Evolutionary conservation across 768 basidiomycete species (phyloP), one percentile per base, ranked within the genome.

Genomic region (Psilocybe sp.): DNA sequence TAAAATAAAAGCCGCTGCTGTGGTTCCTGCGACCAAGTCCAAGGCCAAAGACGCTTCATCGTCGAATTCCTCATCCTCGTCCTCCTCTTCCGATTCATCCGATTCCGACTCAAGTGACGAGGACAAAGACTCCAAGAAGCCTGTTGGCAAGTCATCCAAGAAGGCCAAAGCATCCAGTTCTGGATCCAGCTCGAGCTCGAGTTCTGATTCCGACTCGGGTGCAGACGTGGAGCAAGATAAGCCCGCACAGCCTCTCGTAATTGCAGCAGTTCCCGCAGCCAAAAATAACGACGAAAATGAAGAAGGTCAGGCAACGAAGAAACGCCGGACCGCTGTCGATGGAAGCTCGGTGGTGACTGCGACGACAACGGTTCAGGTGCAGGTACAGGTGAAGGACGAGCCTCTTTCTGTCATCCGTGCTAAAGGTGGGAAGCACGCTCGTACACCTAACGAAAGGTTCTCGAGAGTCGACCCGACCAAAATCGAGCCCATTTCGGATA

Each of bases 401-500:
- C 40, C 53, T 9, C 44, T 60, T 12, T 53, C 59, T 4, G 52
- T 53, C 14, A 54, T 49, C 12, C 32, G 51, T 35, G 51, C 48
- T 35, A 65, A 61, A 49, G 57, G 44, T 10, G 54, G 70, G 54
- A 71, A 73, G 60, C 43, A 52, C 1, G 71, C 60, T 18, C 69
- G 72, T 35, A 69, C 74, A 59, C 57, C 62, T 33, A 86, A 82
- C 59, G 77, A 81, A 45, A 85, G 90, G 15, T 99, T 98, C 74
- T 80, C 95, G 52, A 85, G 93, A 56, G 72, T 76, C 2, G 82
- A 87, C 15, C 73, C 80, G 38, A 72, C 89, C 4, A 56, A 65
- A 28, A 12, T 61, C 0, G 63, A 69, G 13, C 46, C 66, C 14
- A 52, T 77, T 20, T 58, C 76, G 44, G 80, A 94, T 59, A 98